Percentiles rank a stretch among this genome's conserved stretches.
These are phyloP conservation scores for Ciborinia camelliae DNA, from an alignment of 2,329 filamentous ascomycete genomes.

Conservation along the genomic window DNA sequence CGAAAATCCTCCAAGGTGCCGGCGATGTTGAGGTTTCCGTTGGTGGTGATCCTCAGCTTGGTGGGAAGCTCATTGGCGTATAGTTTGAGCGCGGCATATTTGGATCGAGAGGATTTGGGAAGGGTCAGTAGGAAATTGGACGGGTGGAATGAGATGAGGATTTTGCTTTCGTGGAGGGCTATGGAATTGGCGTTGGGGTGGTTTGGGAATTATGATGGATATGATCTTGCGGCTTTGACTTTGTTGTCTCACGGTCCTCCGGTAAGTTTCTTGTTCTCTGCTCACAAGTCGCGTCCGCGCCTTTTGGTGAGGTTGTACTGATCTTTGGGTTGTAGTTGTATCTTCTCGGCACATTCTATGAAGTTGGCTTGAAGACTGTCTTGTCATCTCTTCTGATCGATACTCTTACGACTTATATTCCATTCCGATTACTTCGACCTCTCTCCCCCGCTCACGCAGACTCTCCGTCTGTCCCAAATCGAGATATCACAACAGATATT, in stretches of 20 bases:
- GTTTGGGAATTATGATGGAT: conserved; percentile 70
- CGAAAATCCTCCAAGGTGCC: conserved; percentile 40
- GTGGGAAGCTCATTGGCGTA: conserved; percentile 62
- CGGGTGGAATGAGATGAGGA: conserved; percentile 58
- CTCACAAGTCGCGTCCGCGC: background rate
- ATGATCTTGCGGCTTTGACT: conserved; percentile 63
- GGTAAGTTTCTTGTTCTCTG: conserved; percentile 42
- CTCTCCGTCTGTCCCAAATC: conserved; percentile 53
- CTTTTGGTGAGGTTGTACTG: conserved; percentile 1
- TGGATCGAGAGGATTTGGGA: conserved; percentile 57
- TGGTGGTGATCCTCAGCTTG: conserved; percentile 54
- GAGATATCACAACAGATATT: conserved; percentile 61
- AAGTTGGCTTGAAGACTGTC: conserved; percentile 59
- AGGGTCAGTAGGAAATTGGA: conserved; percentile 62
- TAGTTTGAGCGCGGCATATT: conserved; percentile 52
- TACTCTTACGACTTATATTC: conserved; percentile 63
- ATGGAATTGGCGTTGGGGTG: conserved; percentile 70
- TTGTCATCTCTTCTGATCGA: conserved; percentile 64
- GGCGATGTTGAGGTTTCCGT: conserved; percentile 48
- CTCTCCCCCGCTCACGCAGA: conserved; percentile 61
- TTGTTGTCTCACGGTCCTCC: conserved; percentile 72
- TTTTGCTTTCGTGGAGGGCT: conserved; percentile 53
- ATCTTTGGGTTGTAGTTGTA: conserved; percentile 53
- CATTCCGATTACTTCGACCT: conserved; percentile 71
- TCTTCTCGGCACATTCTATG: conserved; percentile 76